These are phyloP conservation scores for Penicillium riverlandense DNA, from an alignment of 495 filamentous ascomycete species.

Conservation along the genomic window DNA sequence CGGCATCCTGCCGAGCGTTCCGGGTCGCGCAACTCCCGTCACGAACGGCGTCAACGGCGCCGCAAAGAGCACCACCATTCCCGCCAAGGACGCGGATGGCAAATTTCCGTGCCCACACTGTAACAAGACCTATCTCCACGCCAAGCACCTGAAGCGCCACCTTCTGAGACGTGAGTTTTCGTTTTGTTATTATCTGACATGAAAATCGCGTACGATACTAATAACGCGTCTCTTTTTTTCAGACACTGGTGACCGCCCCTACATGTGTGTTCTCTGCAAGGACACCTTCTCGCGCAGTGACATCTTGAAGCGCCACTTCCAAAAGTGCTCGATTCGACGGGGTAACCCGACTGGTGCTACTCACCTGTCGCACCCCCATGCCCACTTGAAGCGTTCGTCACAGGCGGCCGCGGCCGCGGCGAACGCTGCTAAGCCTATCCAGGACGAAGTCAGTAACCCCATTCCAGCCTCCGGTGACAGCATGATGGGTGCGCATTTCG, in stretches of 20 bases:
- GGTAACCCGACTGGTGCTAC: slow-evolving; percentile 90
- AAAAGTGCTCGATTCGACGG: slow-evolving; percentile 91
- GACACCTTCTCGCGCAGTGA: slow-evolving; percentile 99
- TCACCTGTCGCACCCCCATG: slow-evolving; percentile 86
- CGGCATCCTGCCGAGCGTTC: slow-evolving; percentile 84
- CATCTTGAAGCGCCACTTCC: slow-evolving; percentile 96
- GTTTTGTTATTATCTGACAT: neutral
- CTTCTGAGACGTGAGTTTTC: slow-evolving; percentile 79
- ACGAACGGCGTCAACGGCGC: slow-evolving; percentile 48
- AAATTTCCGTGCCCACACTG: slow-evolving; percentile 98
- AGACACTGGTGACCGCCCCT: slow-evolving; percentile 96
- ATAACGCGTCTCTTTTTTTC: slow-evolving; percentile 11
- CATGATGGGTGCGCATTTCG: slow-evolving; percentile 33
- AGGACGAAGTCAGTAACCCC: slow-evolving; percentile 44
- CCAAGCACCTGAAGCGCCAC: slow-evolving; percentile 96
- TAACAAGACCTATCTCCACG: slow-evolving; percentile 94
- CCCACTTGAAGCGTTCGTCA: slow-evolving; percentile 72
- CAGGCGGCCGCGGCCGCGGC: slow-evolving; percentile 36
- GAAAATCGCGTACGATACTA: slow-evolving; percentile 2
- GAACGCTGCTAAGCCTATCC: slow-evolving; percentile 46
- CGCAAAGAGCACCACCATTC: slow-evolving; percentile 71
- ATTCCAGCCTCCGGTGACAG: slow-evolving; percentile 34
- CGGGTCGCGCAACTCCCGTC: slow-evolving; percentile 64
- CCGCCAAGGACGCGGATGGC: slow-evolving; percentile 88
- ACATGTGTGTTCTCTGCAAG: slow-evolving; percentile 92